A percentile compares a stretch with the other conserved stretches of the same genome.
phyloP scores from a whole-genome alignment of 2,329 filamentous ascomycete genomes.

The Penicillium frequentans region DNA sequence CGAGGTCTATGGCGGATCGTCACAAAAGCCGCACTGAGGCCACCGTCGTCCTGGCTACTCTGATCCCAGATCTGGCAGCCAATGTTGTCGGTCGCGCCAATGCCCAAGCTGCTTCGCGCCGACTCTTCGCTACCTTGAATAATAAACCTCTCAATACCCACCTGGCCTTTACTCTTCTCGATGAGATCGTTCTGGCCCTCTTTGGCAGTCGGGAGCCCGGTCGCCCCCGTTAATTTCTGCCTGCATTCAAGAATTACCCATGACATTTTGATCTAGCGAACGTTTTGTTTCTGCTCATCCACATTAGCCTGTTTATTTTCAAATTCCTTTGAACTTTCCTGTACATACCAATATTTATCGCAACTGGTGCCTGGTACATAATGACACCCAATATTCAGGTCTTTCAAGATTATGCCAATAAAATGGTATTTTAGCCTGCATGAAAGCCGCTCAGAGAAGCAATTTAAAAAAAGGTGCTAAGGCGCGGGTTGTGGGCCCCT shows the following conservation, averaged over 20 bases:
- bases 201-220: constrained; percentile 48
- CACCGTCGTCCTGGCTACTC: constrained; percentile 80
- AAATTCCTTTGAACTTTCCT: not conserved
- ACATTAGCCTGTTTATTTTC: not conserved
- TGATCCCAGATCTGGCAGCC: constrained; percentile 86
- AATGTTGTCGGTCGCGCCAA: constrained; percentile 92
- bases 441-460: not conserved
- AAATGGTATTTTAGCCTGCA: not conserved
- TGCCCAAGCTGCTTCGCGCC: constrained; percentile 83
- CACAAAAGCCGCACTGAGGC: constrained; percentile 81
- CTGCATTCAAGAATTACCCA: not conserved
- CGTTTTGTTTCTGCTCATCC: not conserved
- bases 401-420: not conserved
- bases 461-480: not conserved
- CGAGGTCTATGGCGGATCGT: constrained; percentile 70
- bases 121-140: constrained; percentile 87
- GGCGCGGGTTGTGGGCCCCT: constrained; percentile 15
- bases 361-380: not conserved
- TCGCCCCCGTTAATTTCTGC: constrained; percentile 9
- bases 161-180: constrained; percentile 68
- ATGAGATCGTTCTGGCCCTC: constrained; percentile 66
- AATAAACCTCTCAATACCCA: constrained; percentile 82
- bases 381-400: not conserved
- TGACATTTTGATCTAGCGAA: not conserved
- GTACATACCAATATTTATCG: not conserved